Base-by-base conservation (phyloP, 305 asterid species). In the Rubia tinctorum region DNA sequence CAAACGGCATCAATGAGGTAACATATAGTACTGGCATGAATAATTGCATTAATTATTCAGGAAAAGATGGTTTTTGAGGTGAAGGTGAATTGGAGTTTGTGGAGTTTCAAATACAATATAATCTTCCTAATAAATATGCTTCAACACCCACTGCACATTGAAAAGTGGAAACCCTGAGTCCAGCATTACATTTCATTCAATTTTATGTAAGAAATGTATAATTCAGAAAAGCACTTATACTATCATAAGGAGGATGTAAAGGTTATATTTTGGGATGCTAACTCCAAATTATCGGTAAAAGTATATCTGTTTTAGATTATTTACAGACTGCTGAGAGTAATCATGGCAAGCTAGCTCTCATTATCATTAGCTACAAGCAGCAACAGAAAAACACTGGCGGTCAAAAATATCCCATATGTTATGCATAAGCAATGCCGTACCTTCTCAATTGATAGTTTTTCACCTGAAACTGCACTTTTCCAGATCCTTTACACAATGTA, bases 401-500 rank as follows among this genome's bases (percentile, higher is more conserved):
- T 63, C 47, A 3, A 51, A 25, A 39, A 53, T 34, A 34, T 42
- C 40, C 58, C 44, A 27, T 11, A 63, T 34, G 23, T 12, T 56
- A 64, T 17, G 60, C 73, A 71, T 45, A 39, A 53, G 61, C 44
- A 71, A 68, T 77, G 43, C 60, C 81, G 69, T 78, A 95, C 99
- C 96, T 86, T 86, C 88, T 89, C 90, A 95, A 82, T 66, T 89
- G 76, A 69, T 89, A 90, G 78, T 85, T 84, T 79, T 90, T 95
- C 83, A 95, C 97, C 81, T 90, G 99, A 86, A 90, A 95, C 47
- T 87, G 91, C 86, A 89, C 98, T 80, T 82, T 89, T 61, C 97
- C 96, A 25, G 97, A 90, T 73, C 98, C 99, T 84, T 85, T 88
- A 86, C 99, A 95, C 94, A 89, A 85, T 18, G 96, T 90, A 77